phyloP scores from a whole-genome alignment of 2,329 filamentous ascomycete species.

The Botrytis hyacinthi region DNA sequence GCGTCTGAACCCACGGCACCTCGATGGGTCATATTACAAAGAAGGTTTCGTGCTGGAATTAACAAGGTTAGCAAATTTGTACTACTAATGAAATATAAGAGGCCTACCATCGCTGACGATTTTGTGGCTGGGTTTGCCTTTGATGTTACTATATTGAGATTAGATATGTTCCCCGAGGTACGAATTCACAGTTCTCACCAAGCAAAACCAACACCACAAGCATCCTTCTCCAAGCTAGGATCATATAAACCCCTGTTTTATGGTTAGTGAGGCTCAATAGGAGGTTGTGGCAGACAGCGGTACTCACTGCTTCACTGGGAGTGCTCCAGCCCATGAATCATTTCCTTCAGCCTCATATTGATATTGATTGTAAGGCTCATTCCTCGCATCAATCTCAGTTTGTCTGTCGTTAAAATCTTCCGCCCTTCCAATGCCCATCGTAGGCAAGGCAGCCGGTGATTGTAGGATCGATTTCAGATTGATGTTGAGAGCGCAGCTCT shows the following conservation, averaged over 20 bases:
- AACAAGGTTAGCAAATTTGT: slow-evolving; percentile 38
- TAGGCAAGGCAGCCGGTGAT: slow-evolving; percentile 51
- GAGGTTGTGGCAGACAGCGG: background rate
- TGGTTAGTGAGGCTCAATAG: background rate
- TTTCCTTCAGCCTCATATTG: slow-evolving; percentile 87
- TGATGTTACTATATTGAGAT: slow-evolving; percentile 72
- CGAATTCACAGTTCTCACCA: slow-evolving; percentile 60
- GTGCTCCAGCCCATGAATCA: slow-evolving; percentile 84
- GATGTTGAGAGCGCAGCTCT: slow-evolving; percentile 29
- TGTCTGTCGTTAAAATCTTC: slow-evolving; percentile 69
- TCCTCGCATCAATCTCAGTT: slow-evolving; percentile 58
- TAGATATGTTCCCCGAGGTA: slow-evolving; percentile 23
- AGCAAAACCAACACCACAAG: slow-evolving; percentile 98
- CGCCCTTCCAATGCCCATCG: slow-evolving; percentile 58
- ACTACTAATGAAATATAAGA: slow-evolving; percentile 19
- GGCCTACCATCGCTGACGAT: slow-evolving; percentile 90
- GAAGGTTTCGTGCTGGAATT: slow-evolving; percentile 73
- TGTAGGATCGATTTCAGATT: slow-evolving; percentile 16
- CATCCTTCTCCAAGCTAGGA: slow-evolving; percentile 95
- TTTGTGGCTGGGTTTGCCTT: slow-evolving; percentile 95
- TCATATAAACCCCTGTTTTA: slow-evolving; percentile 77
- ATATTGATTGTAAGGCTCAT: slow-evolving; percentile 66
- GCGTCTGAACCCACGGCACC: slow-evolving; percentile 97
- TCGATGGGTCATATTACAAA: slow-evolving; percentile 99
- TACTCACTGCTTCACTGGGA: slow-evolving; percentile 86